These are phyloP conservation scores for Cicer pinnatifidum DNA, from an alignment of 306 rosid genomes.

Conservation along the genomic window DNA sequence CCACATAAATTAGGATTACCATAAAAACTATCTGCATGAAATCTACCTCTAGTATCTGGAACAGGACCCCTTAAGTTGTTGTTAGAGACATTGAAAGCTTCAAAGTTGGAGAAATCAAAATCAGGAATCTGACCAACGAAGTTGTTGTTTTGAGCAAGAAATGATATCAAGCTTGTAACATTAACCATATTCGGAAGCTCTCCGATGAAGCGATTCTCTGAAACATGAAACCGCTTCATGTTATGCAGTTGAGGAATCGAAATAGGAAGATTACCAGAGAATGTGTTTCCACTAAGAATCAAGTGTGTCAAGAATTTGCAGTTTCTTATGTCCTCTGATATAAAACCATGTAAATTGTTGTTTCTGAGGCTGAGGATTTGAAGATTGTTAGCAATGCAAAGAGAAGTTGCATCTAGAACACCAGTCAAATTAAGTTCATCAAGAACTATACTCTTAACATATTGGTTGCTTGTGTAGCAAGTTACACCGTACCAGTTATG, in stretches of 20 bases:
- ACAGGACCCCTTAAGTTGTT: conserved; percentile 57
- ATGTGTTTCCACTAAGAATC: conserved; percentile 51
- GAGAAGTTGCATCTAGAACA: conserved; percentile 48
- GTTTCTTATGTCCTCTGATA: conserved; percentile 53
- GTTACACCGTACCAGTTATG: conserved; percentile 60
- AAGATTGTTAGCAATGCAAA: conserved; percentile 50
- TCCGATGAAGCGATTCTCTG: conserved; percentile 54
- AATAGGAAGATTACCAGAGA: conserved; percentile 60
- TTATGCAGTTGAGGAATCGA: conserved; percentile 49
- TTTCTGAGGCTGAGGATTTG: conserved; percentile 44
- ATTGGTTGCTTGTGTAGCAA: conserved; percentile 38
- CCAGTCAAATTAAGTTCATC: conserved; percentile 48
- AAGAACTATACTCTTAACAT: conserved; percentile 52
- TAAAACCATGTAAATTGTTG: conserved; percentile 50
- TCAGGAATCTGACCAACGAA: conserved; percentile 56
- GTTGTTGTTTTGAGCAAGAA: conserved; percentile 57
- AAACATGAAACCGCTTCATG: conserved; percentile 53
- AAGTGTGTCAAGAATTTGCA: conserved; percentile 58
- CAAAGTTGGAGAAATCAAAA: conserved; percentile 62
- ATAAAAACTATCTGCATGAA: conserved; percentile 54
- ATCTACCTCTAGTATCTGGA: conserved; percentile 54
- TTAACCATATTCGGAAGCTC: conserved; percentile 56
- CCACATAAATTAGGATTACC: conserved; percentile 73
- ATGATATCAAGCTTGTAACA: conserved; percentile 57
- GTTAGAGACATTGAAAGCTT: conserved; percentile 60